Base-by-base conservation (phyloP, 139 green algal genomes). In the Klebsormidium nitens region DNA sequence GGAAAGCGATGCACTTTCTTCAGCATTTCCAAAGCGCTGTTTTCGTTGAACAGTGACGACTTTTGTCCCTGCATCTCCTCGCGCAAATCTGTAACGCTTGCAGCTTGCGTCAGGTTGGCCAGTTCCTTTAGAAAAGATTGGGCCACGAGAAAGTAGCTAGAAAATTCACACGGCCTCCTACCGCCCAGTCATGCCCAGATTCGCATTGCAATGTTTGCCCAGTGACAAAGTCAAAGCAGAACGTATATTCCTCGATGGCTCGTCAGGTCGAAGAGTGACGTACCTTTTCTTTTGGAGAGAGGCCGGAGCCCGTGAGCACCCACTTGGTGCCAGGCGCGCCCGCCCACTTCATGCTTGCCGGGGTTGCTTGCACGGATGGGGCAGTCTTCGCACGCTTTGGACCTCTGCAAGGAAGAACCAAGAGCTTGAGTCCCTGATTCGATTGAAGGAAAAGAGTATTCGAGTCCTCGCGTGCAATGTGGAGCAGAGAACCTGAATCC, bases 241-340 rank as follows among this genome's bases (percentile, higher is more conserved):
- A 50, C 8, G 8, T 8, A 8, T 26, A 50, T 14, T 14, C 42
- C 8, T 8, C 42, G 42, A 50, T 50, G 42, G 14, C 42, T 14
- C 42, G n/a, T n/a, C n/a, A n/a, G n/a, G n/a, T n/a, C n/a, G n/a
- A n/a, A n/a, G n/a, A n/a, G n/a, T n/a, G 42, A 50, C 42, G 11
- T 26, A 69, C 61, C 37, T 14, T 69, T 5, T 36, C 36, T 23
- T 5, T 38, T 5, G 5, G n/a, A 11, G 58, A 23, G 8, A 69
- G 32, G 5, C 61, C 61, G n/a, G 61, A 69, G 29, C 29, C 61
- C 3, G 28, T 48, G 5, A 69, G 36, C 29, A 69, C 61, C 61
- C 61, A 69, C 37, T 55, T 69, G 32, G 26, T 59, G 29, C 36
- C 42, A 8, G 42, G 11, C 42, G 42, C 42, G 14, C 8, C 42